Evolutionary conservation across 768 basidiomycete genomes (phyloP).

Genomic region (Rhodosporidiobolus odoratus): DNA sequence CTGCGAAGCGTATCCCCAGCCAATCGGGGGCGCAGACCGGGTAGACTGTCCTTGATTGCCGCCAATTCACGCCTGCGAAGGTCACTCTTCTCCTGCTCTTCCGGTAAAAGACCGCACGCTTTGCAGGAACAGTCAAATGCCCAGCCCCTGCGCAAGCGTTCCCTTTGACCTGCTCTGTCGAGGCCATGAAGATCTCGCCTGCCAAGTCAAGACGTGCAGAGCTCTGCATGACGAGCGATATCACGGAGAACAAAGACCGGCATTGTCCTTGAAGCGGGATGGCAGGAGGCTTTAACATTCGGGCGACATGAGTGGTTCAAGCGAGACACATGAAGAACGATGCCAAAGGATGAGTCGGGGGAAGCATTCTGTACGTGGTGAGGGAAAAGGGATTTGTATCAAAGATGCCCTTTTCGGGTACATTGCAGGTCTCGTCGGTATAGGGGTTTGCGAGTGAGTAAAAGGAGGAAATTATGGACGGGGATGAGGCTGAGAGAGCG

Average conservation of each 20-base stretch:
- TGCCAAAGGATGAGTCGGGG: background rate
- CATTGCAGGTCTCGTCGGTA: background rate
- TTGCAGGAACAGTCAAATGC: background rate
- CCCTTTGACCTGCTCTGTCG: background rate
- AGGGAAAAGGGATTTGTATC: conserved; percentile 1
- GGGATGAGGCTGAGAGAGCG: background rate
- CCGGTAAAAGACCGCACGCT: background rate
- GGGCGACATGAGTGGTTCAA: conserved; percentile 1
- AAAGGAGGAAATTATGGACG: background rate
- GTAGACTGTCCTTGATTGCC: background rate
- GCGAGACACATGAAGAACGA: background rate
- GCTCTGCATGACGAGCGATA: background rate
- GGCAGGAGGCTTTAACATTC: conserved; percentile 1
- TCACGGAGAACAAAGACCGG: background rate
- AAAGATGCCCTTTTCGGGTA: background rate
- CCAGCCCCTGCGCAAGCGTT: background rate
- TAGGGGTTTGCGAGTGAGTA: background rate
- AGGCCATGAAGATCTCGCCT: background rate
- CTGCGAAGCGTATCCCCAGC: background rate
- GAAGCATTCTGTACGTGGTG: background rate
- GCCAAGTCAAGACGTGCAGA: background rate
- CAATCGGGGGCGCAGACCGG: background rate
- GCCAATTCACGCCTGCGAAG: background rate
- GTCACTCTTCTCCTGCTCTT: background rate
- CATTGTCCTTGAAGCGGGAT: background rate